These are phyloP conservation scores for Exobasidium rhododendri DNA, from an alignment of 1,284 basidiomycete species.

Conservation along the genomic window DNA sequence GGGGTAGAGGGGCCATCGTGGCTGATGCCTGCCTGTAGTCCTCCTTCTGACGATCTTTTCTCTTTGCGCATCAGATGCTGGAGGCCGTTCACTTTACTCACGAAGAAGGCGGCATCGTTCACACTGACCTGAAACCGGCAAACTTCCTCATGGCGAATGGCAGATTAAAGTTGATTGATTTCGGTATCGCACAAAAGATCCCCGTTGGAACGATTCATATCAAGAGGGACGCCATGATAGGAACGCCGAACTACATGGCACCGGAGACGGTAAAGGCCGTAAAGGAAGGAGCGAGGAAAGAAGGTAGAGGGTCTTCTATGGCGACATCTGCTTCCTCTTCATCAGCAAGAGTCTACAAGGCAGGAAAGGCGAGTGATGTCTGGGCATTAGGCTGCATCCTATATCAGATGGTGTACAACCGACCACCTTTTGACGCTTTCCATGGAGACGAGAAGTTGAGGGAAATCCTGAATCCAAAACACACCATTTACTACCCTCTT, in stretches of 20 bases:
- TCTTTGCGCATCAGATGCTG: no score
- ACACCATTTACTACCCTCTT: constrained; percentile 3
- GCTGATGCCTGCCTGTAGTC: no score
- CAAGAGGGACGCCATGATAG: constrained; percentile 50
- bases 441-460: constrained; percentile 10
- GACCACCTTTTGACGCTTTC: constrained; percentile 77
- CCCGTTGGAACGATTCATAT: constrained; percentile 54
- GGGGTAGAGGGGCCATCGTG: no score
- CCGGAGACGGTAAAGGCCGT: constrained; percentile 53
- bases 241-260: constrained; percentile 55
- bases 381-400: constrained; percentile 97
- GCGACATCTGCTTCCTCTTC: background rate
- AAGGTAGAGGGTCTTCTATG: background rate
- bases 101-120: constrained; percentile 45
- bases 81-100: constrained; percentile 54
- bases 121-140: constrained; percentile 53
- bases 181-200: constrained; percentile 89
- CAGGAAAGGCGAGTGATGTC: constrained; percentile 64
- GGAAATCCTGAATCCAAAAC: constrained; percentile 2
- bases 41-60: no score
- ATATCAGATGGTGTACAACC: constrained; percentile 92
- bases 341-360: constrained; percentile 53
- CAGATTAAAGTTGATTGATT: constrained; percentile 91
- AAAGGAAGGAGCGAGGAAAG: constrained; percentile 17
- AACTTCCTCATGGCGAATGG: constrained; percentile 76